phyloP scores from a whole-genome alignment of 306 rosid genomes.

The Casuarina glauca region DNA sequence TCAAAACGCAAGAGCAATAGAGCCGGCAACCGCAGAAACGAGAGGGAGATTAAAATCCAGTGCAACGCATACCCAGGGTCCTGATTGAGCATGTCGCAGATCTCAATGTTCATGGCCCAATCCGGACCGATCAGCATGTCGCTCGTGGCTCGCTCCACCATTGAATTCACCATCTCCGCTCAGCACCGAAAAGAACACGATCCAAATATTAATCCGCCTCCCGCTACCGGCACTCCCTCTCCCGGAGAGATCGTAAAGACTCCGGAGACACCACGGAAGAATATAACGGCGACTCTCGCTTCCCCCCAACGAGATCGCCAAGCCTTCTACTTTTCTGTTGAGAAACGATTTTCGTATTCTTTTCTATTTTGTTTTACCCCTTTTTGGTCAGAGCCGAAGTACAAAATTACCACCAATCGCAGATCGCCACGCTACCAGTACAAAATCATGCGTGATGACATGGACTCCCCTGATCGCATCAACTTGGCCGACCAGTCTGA shows the following conservation, averaged over 20 bases:
- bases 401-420: constrained; percentile 25
- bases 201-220: constrained; percentile 32
- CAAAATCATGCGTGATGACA: constrained; percentile 2
- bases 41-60: constrained; percentile 27
- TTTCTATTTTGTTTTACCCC: background rate
- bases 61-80: constrained; percentile 74
- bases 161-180: constrained; percentile 74
- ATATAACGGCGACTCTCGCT: constrained; percentile 34
- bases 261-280: constrained; percentile 32
- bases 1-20: background rate
- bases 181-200: constrained; percentile 31
- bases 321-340: constrained; percentile 42
- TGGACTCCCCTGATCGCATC: constrained; percentile 29
- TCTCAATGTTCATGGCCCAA: constrained; percentile 99
- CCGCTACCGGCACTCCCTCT: constrained; percentile 24
- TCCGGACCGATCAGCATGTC: constrained; percentile 97
- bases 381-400: background rate
- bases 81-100: constrained; percentile 89
- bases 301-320: constrained; percentile 24
- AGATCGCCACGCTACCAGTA: constrained; percentile 30
- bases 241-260: constrained; percentile 24
- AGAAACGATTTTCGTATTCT: constrained; percentile 1
- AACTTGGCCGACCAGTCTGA: constrained; percentile 33
- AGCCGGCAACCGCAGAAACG: background rate
- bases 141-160: constrained; percentile 95